Evolutionary conservation across 2,329 filamentous ascomycete genomes (phyloP), one percentile per base, ranked within the genome.

Genomic region (Ascosphaera acerosa): DNA sequence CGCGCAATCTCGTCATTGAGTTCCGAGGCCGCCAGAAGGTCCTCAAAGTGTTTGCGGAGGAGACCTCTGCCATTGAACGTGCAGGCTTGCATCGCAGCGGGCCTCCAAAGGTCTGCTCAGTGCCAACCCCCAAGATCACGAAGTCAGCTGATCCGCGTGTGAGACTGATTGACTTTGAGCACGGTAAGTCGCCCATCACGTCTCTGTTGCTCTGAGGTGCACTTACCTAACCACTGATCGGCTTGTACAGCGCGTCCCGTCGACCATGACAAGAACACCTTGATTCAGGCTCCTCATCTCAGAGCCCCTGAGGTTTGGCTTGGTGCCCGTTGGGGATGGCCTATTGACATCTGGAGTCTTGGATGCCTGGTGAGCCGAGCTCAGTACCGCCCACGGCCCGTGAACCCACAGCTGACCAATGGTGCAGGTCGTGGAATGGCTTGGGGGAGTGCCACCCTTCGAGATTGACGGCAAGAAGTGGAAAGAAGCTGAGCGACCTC

Each of bases 261-360:
- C 34, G 12, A 43, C 37, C 39, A 37, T n/a, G 23, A 30, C 33
- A 40, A n/a, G 15, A 32, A 5, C 38, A 37, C 34, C 18, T 42
- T 22, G 4, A 44, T 42, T 30, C 42, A 44, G 32, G 37, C 40
- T 1, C 31, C 29, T 18, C 36, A 39, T 31, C 28, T 42, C 25
- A 33, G 41, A 25, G 39, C 39, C 5, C 40, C 42, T 12, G 42
- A 43, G 37, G 42, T 44, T 16, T 39, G 37, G 3, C 42, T 47
- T 6, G 42, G 41, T 15, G 42, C 39, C 19, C 36, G 36, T 4
- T 46, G 41, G 44, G 40, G 38, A 31, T 29, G 29, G 22, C 34
- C 28, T 10, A 42, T 44, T 4, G 43, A 48, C 41, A 44, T 46
- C 30, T 46, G 43, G 44, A 47, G 39, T 33, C 40, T 45, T 6